These are phyloP conservation scores for Nowakowskiella sp. DNA, from an alignment of 192 early-diverging fungal species.

Conservation along the genomic window DNA sequence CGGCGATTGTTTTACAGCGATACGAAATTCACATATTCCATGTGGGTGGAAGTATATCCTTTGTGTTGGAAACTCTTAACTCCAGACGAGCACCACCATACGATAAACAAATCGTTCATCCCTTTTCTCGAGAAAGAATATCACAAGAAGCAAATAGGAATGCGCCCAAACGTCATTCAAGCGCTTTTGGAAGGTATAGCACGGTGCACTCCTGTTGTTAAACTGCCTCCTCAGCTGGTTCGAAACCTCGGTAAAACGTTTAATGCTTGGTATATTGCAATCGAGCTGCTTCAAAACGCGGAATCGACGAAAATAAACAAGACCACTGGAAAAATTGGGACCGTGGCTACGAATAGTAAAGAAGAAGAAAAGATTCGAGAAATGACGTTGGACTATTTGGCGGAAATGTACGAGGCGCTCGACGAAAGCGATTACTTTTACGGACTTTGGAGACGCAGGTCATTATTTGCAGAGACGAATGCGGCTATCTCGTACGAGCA, in stretches of 20 bases:
- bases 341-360: slow-evolving; percentile 32
- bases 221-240: slow-evolving; percentile 87
- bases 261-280: slow-evolving; percentile 84
- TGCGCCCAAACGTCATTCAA: slow-evolving; percentile 92
- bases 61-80: slow-evolving; percentile 68
- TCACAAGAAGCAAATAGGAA: slow-evolving; percentile 67
- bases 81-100: slow-evolving; percentile 71
- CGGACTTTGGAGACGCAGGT: slow-evolving; percentile 86
- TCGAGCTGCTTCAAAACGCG: slow-evolving; percentile 75
- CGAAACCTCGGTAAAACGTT: slow-evolving; percentile 86
- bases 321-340: slow-evolving; percentile 28
- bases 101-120: slow-evolving; percentile 68
- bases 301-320: slow-evolving; percentile 37
- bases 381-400: slow-evolving; percentile 80
- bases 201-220: slow-evolving; percentile 59
- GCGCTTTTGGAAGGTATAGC: slow-evolving; percentile 82
- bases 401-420: slow-evolving; percentile 74
- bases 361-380: slow-evolving; percentile 86
- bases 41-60: slow-evolving; percentile 85
- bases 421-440: slow-evolving; percentile 89
- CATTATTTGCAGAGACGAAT: slow-evolving; percentile 87
- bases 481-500: slow-evolving; percentile 94
- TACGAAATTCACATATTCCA: slow-evolving; percentile 50
- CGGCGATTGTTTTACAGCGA: slow-evolving; percentile 37
- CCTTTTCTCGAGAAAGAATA: slow-evolving; percentile 84